Conservation (phyloP, 306 rosid genomes). For the Dalbergia cultrata region DNA sequence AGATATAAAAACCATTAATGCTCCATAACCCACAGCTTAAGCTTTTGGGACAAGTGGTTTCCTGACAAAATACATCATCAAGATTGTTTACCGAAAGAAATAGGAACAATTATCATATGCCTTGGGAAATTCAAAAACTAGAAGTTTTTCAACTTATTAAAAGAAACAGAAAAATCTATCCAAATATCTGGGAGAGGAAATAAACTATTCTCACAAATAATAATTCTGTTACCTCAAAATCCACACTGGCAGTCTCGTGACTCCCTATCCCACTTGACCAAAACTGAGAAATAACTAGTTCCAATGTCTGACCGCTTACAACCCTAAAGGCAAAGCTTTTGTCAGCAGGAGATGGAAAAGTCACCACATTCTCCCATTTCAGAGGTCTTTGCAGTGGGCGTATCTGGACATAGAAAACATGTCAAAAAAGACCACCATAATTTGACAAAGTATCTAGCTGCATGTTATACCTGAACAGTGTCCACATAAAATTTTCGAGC, state of each 20-base stretch:
- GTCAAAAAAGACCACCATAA: conserved; percentile 44
- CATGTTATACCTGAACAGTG: conserved; percentile 80
- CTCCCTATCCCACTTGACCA: conserved; percentile 99
- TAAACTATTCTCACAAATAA: conserved; percentile 26
- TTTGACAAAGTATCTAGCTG: conserved; percentile 29
- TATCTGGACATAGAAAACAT: conserved; percentile 67
- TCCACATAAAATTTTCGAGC: conserved; percentile 83
- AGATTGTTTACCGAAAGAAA: conserved; percentile 24
- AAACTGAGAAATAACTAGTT: conserved; percentile 86
- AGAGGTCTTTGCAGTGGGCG: conserved; percentile 83
- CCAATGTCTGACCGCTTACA: conserved; percentile 93
- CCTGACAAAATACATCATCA: not conserved
- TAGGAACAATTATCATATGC: conserved; percentile 33
- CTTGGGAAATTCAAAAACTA: conserved; percentile 8
- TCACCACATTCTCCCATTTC: conserved; percentile 81
- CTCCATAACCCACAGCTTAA: no score
- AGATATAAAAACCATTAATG: no score
- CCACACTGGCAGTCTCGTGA: conserved; percentile 75
- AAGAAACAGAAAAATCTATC: conserved; percentile 30
- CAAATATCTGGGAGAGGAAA: conserved; percentile 14
- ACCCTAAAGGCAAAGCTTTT: conserved; percentile 86
- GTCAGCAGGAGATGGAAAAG: conserved; percentile 80
- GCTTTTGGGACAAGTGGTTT: no score
- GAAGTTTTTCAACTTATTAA: not conserved
- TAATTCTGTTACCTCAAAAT: conserved; percentile 80